These are phyloP conservation scores for Hansenula lynferdii DNA, from an alignment of 1,139 yeast species.

Conservation along the genomic window DNA sequence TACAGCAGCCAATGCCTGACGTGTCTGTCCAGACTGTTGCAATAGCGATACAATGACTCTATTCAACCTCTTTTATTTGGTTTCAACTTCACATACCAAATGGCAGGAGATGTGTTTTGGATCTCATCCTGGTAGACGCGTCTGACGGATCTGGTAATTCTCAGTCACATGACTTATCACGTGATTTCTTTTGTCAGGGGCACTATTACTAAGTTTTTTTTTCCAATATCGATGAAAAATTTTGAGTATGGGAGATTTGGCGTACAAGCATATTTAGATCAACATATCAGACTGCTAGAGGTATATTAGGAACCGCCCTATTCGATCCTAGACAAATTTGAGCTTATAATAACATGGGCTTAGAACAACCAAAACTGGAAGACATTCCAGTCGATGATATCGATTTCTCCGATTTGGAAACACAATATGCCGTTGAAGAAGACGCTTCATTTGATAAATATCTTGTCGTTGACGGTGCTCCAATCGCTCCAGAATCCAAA, in stretches of 20 bases:
- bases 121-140: not conserved
- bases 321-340: no score
- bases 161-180: not conserved
- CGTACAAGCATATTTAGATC: no score
- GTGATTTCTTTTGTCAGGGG: not conserved
- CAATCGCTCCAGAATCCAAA: constrained; percentile 88
- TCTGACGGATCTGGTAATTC: not conserved
- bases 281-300: no score
- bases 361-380: constrained; percentile 27
- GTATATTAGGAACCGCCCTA: no score
- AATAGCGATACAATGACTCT: not conserved
- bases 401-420: constrained; percentile 87
- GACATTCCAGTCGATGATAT: constrained; percentile 57
- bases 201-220: not conserved
- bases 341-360: constrained; percentile 6
- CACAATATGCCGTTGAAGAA: constrained; percentile 57
- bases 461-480: constrained; percentile 92
- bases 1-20: no score
- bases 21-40: no score
- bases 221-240: constrained; percentile 3
- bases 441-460: constrained; percentile 70
- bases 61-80: no score
- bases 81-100: no score
- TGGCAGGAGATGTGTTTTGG: no score
- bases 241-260: not conserved